Base-by-base conservation (phyloP, 768 basidiomycete species). In the Cystofilobasidium macerans region DNA sequence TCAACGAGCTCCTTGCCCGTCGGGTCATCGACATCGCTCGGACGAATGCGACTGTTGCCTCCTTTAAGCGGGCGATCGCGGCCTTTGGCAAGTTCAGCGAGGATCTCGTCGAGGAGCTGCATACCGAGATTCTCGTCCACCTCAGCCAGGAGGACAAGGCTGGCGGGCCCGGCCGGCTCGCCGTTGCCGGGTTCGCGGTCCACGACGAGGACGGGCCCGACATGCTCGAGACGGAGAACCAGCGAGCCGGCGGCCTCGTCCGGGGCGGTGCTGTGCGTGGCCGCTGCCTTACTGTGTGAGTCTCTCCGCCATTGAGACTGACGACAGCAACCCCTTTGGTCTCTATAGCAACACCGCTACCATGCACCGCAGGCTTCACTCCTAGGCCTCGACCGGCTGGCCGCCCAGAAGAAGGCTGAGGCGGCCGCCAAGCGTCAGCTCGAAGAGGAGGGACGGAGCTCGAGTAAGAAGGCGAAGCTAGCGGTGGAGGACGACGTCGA, bases 351-450 rank as follows among this genome's bases (percentile, higher is more conserved):
- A 75, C 89, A 94, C 71, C 84, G 89, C 89, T 2, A 82, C 83
- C 7, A 85, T 81, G 84, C 85, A 14, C 87, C 88, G 0, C 80
- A 88, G 56, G 77, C 82, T 0, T 95, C 93, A 7, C 72, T 89
- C 4, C 82, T 97, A 0, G 93, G 94, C 4, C 80, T 98, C 8
- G 93, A 99, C 73, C 82, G 82, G 30, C 80, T 98, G 2, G 95
- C 95, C 0, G 83, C 82, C 57, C 90, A 95, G 74, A 99, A 97
- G 77, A 80, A 90, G 62, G 75, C 72, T 24, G 76, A 75, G 38
- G 83, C 82, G 1, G 84, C 83, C 16, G 81, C 80, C 1, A 72
- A 22, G 76, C 79, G 54, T 79, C 79, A 4, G 78, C 53, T 42
- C 2, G 62, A 61, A 62, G 65, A 79, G 78, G 80, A 59, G 77